phyloP scores from a whole-genome alignment of 441 rosid species.

The Populus hybrid region DNA sequence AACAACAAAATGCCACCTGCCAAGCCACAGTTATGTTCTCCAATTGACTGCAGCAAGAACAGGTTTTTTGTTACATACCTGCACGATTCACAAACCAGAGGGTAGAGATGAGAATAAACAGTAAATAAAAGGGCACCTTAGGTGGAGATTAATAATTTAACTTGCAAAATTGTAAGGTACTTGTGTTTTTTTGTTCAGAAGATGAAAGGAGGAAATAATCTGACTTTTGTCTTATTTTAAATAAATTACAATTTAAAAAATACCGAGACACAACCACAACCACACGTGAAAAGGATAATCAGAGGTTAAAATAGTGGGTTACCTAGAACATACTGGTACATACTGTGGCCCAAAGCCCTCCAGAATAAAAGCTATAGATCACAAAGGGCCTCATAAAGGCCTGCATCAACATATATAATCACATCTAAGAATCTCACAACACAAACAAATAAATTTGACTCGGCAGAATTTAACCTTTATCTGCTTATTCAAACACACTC shows the following conservation, averaged over 20 bases:
- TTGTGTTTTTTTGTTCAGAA: not conserved
- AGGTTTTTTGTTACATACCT: constrained; percentile 48
- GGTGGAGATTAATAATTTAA: not conserved
- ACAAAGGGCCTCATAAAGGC: no score
- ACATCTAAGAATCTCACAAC: no score
- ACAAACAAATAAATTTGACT: no score
- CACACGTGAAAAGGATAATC: not conserved
- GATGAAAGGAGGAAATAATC: not conserved
- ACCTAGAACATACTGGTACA: no score
- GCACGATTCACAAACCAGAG: constrained; percentile 16
- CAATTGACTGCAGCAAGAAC: constrained; percentile 56
- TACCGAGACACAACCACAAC: no score
- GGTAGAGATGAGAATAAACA: not conserved
- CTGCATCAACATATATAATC: no score
- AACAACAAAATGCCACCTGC: constrained; percentile 55
- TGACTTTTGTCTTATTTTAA: no score
- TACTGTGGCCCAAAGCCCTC: no score
- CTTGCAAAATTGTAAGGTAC: not conserved
- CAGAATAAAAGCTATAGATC: no score
- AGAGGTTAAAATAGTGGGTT: not conserved
- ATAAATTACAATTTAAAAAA: no score
- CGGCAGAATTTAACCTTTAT: no score
- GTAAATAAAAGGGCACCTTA: not conserved
- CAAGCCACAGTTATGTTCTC: constrained; percentile 48
- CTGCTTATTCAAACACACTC: no score